Evolutionary conservation across 306 rosid genomes (phyloP).

Genomic region (Trichosanthes truncata): DNA sequence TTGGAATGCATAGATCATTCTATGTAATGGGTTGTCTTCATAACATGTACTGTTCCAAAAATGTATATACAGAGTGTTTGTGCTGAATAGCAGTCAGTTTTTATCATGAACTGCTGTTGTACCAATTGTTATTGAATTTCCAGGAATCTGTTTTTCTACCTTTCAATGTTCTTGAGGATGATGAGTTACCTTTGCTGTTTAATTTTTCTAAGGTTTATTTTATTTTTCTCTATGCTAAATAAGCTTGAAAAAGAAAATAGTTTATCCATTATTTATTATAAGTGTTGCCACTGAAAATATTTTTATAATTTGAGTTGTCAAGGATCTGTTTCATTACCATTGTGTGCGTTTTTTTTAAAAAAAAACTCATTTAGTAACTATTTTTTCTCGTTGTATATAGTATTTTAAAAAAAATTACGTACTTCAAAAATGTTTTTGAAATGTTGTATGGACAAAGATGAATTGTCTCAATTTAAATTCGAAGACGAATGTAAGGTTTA

Average conservation of each 20-base stretch:
- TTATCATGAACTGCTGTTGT: not conserved
- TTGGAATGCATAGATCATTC: slow-evolving; percentile 1
- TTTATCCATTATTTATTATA: not conserved
- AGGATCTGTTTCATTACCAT: too few species aligned
- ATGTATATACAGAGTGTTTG: not conserved
- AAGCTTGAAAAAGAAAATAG: not conserved
- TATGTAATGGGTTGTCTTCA: not conserved
- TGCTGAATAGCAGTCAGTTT: not conserved
- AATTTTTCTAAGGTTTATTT: not conserved
- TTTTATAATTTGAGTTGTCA: too few species aligned
- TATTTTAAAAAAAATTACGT: too few species aligned
- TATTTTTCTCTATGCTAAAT: not conserved
- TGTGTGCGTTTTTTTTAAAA: too few species aligned
- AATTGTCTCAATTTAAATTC: not conserved
- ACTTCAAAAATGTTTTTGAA: not conserved
- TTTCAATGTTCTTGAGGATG: not conserved
- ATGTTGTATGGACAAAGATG: not conserved
- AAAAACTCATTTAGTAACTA: too few species aligned
- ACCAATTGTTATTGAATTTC: not conserved
- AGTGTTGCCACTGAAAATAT: too few species aligned
- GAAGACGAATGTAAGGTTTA: not conserved
- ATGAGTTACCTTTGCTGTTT: not conserved
- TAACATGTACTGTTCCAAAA: not conserved
- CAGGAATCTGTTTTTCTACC: not conserved
- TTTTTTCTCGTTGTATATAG: too few species aligned